Conservation (phyloP, 495 filamentous ascomycete species). For the Bryoglossum gracile region DNA sequence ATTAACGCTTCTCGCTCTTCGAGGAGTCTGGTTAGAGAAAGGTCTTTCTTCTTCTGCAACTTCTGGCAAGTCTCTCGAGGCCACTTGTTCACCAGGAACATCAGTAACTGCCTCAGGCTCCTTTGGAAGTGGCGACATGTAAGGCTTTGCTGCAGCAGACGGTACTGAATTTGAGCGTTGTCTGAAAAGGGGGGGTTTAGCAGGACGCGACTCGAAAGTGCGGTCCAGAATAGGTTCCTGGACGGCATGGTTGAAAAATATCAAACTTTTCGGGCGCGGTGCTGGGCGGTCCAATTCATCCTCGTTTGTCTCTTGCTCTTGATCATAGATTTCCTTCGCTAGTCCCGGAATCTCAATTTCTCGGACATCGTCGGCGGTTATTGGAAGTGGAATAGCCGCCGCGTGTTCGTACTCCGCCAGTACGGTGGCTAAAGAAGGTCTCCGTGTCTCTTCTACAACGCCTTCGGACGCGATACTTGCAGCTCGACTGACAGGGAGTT, state of each 20-base stretch:
- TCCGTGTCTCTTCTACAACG: slow-evolving; percentile 1
- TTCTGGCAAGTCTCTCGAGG: not conserved
- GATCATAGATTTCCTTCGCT: slow-evolving; percentile 49
- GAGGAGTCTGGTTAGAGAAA: not conserved
- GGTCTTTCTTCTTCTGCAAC: not conserved
- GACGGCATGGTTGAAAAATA: slow-evolving; percentile 32
- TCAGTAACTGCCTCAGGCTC: not conserved
- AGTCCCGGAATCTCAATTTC: slow-evolving; percentile 69
- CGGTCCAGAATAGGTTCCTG: slow-evolving; percentile 6
- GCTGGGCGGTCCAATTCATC: slow-evolving; percentile 23
- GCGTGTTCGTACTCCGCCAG: slow-evolving; percentile 34
- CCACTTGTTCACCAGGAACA: not conserved
- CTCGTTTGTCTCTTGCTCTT: slow-evolving; percentile 35
- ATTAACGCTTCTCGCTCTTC: too few relatives aligned
- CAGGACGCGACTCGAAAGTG: slow-evolving; percentile 11
- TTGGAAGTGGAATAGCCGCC: slow-evolving; percentile 54
- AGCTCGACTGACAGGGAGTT: slow-evolving; percentile 32
- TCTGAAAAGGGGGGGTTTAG: slow-evolving; percentile 29
- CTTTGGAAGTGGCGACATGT: slow-evolving; percentile 16
- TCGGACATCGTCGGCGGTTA: slow-evolving; percentile 59
- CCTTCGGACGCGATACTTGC: slow-evolving; percentile 32
- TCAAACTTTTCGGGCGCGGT: slow-evolving; percentile 57
- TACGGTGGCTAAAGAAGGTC: slow-evolving; percentile 22
- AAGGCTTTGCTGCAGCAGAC: slow-evolving; percentile 26
- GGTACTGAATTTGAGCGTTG: slow-evolving; percentile 51